These are phyloP conservation scores for Arctium lappa DNA, from an alignment of 129 eudicot species.

Conservation along the genomic window DNA sequence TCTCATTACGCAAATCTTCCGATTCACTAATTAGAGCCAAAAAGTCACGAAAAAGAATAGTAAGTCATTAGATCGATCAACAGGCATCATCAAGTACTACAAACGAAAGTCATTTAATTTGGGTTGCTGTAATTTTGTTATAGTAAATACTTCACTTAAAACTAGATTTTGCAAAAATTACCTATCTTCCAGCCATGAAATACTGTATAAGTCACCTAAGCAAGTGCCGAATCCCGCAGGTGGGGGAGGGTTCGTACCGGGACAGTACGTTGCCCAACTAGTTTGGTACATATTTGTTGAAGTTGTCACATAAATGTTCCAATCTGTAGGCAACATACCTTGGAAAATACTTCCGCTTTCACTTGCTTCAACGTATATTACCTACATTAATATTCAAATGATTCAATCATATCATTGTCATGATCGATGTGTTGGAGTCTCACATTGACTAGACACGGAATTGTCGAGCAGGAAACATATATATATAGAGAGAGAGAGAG, in stretches of 20 bases:
- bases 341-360: neutral
- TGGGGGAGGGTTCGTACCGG: conserved; percentile 44
- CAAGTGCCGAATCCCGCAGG: conserved; percentile 62
- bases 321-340: neutral
- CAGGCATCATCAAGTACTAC: neutral
- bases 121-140: neutral
- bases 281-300: conserved; percentile 63
- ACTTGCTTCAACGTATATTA: neutral
- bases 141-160: neutral
- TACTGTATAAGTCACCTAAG: conserved; percentile 79
- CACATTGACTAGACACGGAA: neutral
- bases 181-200: conserved; percentile 98
- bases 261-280: conserved; percentile 77
- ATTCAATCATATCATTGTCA: neutral
- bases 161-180: conserved; percentile 15
- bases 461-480: too few species aligned
- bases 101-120: neutral
- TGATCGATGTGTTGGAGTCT: neutral
- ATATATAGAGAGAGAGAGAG: too few species aligned
- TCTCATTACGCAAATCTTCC: neutral
- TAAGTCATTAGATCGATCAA: neutral
- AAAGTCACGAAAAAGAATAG: neutral
- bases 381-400: neutral
- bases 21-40: neutral
- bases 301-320: conserved; percentile 51